Evolutionary conservation across 1,284 basidiomycete species (phyloP).

Genomic region (Fomitopsis palustris): DNA sequence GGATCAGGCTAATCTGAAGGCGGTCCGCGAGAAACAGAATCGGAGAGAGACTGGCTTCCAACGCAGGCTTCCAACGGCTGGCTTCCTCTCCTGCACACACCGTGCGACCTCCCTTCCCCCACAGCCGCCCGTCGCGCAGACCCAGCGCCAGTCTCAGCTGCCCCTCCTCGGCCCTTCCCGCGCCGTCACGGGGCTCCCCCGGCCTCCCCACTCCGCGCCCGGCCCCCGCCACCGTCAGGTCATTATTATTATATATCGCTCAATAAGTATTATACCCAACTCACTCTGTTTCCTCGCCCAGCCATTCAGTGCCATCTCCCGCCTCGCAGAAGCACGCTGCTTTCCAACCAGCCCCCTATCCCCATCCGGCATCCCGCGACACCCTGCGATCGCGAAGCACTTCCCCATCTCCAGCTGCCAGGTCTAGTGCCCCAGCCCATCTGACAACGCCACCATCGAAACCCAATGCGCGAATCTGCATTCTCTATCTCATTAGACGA

Average conservation of each 20-base stretch:
- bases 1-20: slow-evolving; percentile 1
- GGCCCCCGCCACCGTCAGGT: not conserved
- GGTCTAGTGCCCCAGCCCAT: not conserved
- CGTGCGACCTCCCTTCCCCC: not conserved
- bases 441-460: not conserved
- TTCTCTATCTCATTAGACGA: slow-evolving; percentile 1
- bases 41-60: not conserved
- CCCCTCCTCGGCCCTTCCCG: not conserved
- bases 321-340: not conserved
- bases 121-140: not conserved
- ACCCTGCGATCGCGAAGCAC: not conserved
- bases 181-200: not conserved
- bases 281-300: not conserved
- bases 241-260: not conserved
- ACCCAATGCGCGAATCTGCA: slow-evolving; percentile 1
- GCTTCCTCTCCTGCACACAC: not conserved
- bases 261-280: not conserved
- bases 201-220: not conserved
- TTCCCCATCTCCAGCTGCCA: not conserved
- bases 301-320: not conserved
- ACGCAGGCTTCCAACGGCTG: not conserved
- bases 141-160: not conserved
- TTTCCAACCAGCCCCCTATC: not conserved
- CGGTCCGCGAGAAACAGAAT: not conserved
- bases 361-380: not conserved